Percentiles rank a stretch among this genome's conserved stretches.
Conservation (phyloP, 2,329 filamentous ascomycete genomes). For the Hymenoscyphus scutula region DNA sequence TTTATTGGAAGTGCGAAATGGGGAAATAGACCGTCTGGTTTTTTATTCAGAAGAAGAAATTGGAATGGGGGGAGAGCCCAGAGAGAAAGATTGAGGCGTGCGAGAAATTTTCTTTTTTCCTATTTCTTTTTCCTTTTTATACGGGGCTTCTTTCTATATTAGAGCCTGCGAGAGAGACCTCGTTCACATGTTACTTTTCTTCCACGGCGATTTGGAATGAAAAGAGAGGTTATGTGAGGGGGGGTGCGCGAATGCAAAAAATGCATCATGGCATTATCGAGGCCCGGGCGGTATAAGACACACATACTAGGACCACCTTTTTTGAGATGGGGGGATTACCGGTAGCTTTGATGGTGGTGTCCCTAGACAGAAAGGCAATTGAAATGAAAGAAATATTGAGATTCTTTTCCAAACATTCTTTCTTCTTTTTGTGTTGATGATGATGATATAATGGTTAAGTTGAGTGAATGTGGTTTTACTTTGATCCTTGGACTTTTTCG, state of each 20-base stretch:
- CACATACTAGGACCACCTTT: too few species aligned
- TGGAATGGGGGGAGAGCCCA: not conserved
- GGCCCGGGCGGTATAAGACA: too few species aligned
- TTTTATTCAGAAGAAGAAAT: not conserved
- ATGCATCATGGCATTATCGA: not conserved
- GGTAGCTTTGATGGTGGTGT: too few species aligned
- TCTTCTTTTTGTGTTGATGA: too few species aligned
- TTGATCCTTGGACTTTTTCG: too few species aligned
- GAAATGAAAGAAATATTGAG: conserved; percentile 4
- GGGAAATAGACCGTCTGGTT: not conserved
- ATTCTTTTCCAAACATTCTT: not conserved
- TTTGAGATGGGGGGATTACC: too few species aligned
- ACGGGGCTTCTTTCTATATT: not conserved
- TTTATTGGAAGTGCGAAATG: not conserved
- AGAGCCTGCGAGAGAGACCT: not conserved
- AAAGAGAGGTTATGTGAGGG: not conserved
- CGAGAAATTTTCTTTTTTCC: too few species aligned
- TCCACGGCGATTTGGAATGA: not conserved
- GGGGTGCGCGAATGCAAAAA: too few species aligned
- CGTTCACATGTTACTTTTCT: not conserved
- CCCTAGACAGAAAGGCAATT: too few species aligned
- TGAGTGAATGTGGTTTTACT: too few species aligned
- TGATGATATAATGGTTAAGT: too few species aligned
- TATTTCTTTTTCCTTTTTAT: not conserved
- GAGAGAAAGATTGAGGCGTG: not conserved